Conservation (phyloP, 1,284 basidiomycete species). For the Meira miltonrushii region DNA sequence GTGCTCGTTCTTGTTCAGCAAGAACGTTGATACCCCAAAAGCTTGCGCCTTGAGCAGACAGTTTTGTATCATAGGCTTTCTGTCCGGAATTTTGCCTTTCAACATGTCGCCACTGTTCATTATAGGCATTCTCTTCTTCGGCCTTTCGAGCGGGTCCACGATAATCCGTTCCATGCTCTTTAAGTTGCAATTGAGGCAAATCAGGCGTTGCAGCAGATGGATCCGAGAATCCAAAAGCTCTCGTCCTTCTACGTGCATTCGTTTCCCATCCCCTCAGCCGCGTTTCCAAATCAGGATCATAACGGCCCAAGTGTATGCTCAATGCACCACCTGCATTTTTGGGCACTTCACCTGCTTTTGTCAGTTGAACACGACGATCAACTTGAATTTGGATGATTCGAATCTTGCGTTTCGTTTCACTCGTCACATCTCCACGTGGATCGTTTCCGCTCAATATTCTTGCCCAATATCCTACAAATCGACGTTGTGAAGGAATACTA, state of each 20-base stretch:
- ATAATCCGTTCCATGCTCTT: not conserved
- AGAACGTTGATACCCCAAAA: slow-evolving; percentile 35
- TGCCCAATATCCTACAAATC: slow-evolving; percentile 41
- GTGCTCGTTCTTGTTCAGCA: slow-evolving; percentile 32
- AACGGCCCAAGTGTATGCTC: slow-evolving; percentile 29
- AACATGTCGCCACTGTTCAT: not conserved
- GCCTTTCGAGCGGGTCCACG: not conserved
- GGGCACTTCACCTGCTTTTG: not conserved
- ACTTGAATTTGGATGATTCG: slow-evolving; percentile 27
- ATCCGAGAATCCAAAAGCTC: slow-evolving; percentile 30
- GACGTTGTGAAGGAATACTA: slow-evolving; percentile 31
- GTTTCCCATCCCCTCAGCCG: slow-evolving; percentile 36
- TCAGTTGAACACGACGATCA: not conserved
- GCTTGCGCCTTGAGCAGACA: slow-evolving; percentile 20
- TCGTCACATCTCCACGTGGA: slow-evolving; percentile 16
- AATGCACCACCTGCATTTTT: slow-evolving; percentile 18
- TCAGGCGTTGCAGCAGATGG: slow-evolving; percentile 25
- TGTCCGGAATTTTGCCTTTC: not conserved
- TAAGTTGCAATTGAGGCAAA: not conserved
- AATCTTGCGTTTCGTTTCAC: slow-evolving; percentile 20
- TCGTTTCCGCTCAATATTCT: slow-evolving; percentile 29
- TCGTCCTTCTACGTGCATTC: slow-evolving; percentile 24
- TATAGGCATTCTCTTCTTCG: not conserved
- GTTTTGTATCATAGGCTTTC: not conserved
- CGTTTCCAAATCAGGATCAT: slow-evolving; percentile 27